A percentile compares a stretch with the other conserved stretches of the same genome.
phyloP scores from a whole-genome alignment of 1,139 yeast species.

The Candida sp. region DNA sequence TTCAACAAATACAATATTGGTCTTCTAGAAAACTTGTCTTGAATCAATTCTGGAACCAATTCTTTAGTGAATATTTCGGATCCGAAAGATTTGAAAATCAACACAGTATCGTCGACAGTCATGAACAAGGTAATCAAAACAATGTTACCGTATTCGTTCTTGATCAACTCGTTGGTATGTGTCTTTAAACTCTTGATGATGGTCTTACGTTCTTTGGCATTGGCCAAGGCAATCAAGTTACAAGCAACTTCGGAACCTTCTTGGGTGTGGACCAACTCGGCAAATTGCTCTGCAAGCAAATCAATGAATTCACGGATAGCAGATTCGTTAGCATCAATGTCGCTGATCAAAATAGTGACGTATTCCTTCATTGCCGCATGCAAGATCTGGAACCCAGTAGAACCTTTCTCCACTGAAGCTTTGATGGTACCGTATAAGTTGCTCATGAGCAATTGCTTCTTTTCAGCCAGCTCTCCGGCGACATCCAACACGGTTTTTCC shows the following conservation, averaged over 20 bases:
- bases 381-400: slow-evolving; percentile 94
- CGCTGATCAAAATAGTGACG: slow-evolving; percentile 64
- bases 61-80: slow-evolving; percentile 61
- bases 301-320: slow-evolving; percentile 87
- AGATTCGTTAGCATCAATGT: slow-evolving; percentile 47
- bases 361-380: slow-evolving; percentile 98
- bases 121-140: slow-evolving; percentile 81
- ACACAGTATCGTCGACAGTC: slow-evolving; percentile 94
- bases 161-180: slow-evolving; percentile 74
- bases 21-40: slow-evolving; percentile 84
- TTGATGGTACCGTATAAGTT: slow-evolving; percentile 85
- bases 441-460: slow-evolving; percentile 74
- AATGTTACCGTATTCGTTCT: slow-evolving; percentile 85
- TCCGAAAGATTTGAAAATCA: slow-evolving; percentile 73
- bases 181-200: slow-evolving; percentile 74
- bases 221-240: slow-evolving; percentile 77
- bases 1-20: slow-evolving; percentile 83
- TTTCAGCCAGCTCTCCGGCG: slow-evolving; percentile 75
- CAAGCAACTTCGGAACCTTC: slow-evolving; percentile 95
- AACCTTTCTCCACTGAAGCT: slow-evolving; percentile 94
- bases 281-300: slow-evolving; percentile 83
- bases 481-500: slow-evolving; percentile 69
- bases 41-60: slow-evolving; percentile 58
- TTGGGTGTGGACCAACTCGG: slow-evolving; percentile 93
- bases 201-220: slow-evolving; percentile 90